A percentile compares a stretch with the other conserved stretches of the same genome.
Conservation (phyloP, 768 basidiomycete species). For the Boletellus ananiceps region DNA sequence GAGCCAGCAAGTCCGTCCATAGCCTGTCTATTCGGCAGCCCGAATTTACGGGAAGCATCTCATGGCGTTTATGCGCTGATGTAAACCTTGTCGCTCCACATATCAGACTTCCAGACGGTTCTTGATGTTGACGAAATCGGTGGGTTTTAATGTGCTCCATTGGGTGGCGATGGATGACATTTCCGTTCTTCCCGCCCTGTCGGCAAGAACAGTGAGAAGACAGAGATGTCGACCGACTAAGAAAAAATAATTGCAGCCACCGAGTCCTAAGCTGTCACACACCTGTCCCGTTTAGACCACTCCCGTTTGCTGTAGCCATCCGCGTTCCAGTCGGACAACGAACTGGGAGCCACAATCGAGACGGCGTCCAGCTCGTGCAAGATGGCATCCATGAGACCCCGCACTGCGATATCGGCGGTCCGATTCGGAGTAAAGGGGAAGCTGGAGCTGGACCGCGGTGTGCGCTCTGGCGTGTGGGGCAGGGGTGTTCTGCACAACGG, state of each 20-base stretch:
- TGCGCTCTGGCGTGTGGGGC: slow-evolving; percentile 46
- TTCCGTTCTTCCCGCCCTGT: slow-evolving; percentile 53
- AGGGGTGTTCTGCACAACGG: slow-evolving; percentile 59
- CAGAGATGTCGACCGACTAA: slow-evolving; percentile 6
- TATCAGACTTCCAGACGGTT: slow-evolving; percentile 49
- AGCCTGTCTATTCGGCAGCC: slow-evolving; percentile 3
- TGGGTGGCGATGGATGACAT: slow-evolving; percentile 45
- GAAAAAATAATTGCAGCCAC: slow-evolving; percentile 1
- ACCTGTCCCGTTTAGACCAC: slow-evolving; percentile 58
- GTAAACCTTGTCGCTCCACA: neutral
- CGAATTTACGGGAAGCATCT: slow-evolving; percentile 10
- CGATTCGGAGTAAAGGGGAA: slow-evolving; percentile 66
- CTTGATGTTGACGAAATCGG: slow-evolving; percentile 54
- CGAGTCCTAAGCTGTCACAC: slow-evolving; percentile 22
- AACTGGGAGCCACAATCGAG: slow-evolving; percentile 28
- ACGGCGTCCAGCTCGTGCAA: slow-evolving; percentile 35
- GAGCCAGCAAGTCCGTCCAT: neutral
- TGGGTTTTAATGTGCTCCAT: slow-evolving; percentile 47
- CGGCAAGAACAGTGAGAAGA: slow-evolving; percentile 2
- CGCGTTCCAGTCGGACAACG: slow-evolving; percentile 48
- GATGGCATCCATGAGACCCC: slow-evolving; percentile 50
- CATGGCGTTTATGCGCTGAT: slow-evolving; percentile 18
- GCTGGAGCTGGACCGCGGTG: slow-evolving; percentile 45
- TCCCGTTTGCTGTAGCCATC: slow-evolving; percentile 48
- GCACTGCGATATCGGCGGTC: slow-evolving; percentile 47